Evolutionary conservation across 495 filamentous ascomycete species (phyloP).

Genomic region (Aspergillus homomorphus): DNA sequence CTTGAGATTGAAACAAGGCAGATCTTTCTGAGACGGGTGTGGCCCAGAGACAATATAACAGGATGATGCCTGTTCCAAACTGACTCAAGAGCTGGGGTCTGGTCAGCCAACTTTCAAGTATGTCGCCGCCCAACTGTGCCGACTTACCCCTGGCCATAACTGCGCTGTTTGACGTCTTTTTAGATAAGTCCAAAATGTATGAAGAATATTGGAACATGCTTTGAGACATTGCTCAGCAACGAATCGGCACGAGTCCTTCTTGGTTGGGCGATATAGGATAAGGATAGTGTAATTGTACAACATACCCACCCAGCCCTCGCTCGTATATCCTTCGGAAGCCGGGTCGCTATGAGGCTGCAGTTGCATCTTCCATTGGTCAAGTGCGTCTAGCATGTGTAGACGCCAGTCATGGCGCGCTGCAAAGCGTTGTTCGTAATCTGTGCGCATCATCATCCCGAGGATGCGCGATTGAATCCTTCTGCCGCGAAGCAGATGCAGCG

Average conservation of each 20-base stretch:
- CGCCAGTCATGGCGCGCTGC: conserved; percentile 15
- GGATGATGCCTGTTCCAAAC: conserved; percentile 19
- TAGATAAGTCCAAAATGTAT: conserved; percentile 21
- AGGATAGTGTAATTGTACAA: conserved; percentile 23
- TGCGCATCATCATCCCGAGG: conserved; percentile 20
- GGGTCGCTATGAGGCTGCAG: conserved; percentile 17
- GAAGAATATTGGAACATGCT: conserved; percentile 17
- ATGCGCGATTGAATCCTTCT: conserved; percentile 24
- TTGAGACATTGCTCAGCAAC: conserved; percentile 15
- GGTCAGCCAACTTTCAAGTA: background rate
- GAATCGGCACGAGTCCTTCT: conserved; percentile 10
- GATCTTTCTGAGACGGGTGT: conserved; percentile 14
- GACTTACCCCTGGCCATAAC: conserved; percentile 24
- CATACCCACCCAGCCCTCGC: conserved; percentile 26
- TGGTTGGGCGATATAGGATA: conserved; percentile 19
- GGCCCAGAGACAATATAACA: conserved; percentile 27
- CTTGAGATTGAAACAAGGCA: conserved; percentile 4
- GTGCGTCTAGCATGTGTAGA: conserved; percentile 19
- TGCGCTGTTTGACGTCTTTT: conserved; percentile 26
- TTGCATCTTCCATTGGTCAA: conserved; percentile 20
- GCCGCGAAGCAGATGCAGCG: conserved; percentile 22
- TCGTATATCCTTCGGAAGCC: conserved; percentile 17
- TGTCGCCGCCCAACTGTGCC: too few relatives aligned
- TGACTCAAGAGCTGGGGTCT: conserved; percentile 19
- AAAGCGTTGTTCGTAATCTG: conserved; percentile 14